phyloP scores from a whole-genome alignment of 768 basidiomycete species.

The Phanerochaete sordida region DNA sequence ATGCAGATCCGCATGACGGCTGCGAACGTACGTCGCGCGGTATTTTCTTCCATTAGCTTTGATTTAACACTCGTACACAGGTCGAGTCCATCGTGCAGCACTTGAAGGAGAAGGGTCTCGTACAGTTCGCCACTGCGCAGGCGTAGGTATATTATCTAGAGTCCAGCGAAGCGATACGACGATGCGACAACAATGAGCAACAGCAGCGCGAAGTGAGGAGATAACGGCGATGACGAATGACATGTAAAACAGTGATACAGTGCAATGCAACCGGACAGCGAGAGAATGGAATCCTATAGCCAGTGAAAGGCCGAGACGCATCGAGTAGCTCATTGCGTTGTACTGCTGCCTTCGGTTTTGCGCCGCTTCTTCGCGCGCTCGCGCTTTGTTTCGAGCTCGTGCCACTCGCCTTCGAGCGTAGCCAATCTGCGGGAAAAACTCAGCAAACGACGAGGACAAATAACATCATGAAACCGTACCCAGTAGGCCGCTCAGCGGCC shows the following conservation, averaged over 20 bases:
- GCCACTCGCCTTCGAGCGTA: slow-evolving; percentile 91
- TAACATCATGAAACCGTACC: slow-evolving; percentile 48
- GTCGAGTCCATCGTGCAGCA: slow-evolving; percentile 88
- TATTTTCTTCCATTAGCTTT: slow-evolving; percentile 5
- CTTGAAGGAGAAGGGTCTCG: slow-evolving; percentile 67
- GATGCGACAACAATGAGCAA: neutral
- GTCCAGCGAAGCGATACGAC: slow-evolving; percentile 11
- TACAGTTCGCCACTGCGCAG: slow-evolving; percentile 31
- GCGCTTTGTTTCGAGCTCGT: slow-evolving; percentile 93
- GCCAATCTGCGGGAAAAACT: slow-evolving; percentile 49
- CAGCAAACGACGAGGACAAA: neutral
- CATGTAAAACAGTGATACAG: slow-evolving; percentile 21
- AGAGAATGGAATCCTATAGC: slow-evolving; percentile 15
- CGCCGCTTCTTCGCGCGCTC: slow-evolving; percentile 81
- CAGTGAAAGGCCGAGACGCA: neutral
- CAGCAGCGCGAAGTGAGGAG: neutral
- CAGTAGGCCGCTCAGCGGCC: slow-evolving; percentile 63
- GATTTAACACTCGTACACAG: slow-evolving; percentile 33
- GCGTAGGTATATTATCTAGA: slow-evolving; percentile 17
- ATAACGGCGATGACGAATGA: slow-evolving; percentile 3
- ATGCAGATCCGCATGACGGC: slow-evolving; percentile 86
- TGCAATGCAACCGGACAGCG: slow-evolving; percentile 17
- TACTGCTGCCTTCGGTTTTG: slow-evolving; percentile 44
- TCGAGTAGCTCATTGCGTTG: slow-evolving; percentile 2
- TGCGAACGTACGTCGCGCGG: slow-evolving; percentile 59